These are phyloP conservation scores for Xerocomellus chrysenteron DNA, from an alignment of 768 basidiomycete genomes.

Conservation along the genomic window DNA sequence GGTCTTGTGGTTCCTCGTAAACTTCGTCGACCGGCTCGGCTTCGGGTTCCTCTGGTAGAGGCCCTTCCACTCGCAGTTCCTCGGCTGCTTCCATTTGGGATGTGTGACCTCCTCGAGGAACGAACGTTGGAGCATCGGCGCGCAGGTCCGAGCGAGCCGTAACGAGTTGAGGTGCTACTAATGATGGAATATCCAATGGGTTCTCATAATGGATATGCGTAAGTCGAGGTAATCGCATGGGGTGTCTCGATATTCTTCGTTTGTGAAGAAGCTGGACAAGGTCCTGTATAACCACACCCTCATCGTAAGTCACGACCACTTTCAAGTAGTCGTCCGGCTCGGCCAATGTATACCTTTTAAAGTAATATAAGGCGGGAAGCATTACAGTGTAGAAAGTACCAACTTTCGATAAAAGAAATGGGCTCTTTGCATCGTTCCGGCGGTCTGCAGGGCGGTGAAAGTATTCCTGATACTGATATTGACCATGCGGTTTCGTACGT, in stretches of 20 bases:
- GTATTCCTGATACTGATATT: conserved; percentile 1
- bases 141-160: conserved; percentile 13
- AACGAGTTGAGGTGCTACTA: conserved; percentile 23
- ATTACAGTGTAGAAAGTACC: not conserved
- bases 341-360: conserved; percentile 1
- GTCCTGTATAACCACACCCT: conserved; percentile 3
- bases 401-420: conserved; percentile 5
- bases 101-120: conserved; percentile 1
- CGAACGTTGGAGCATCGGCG: conserved; percentile 14
- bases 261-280: conserved; percentile 27
- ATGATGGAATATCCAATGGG: conserved; percentile 29
- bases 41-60: not conserved
- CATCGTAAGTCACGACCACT: conserved; percentile 8
- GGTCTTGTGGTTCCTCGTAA: conserved; percentile 14
- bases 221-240: conserved; percentile 17
- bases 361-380: not conserved
- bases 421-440: not conserved
- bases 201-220: conserved; percentile 32
- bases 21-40: conserved; percentile 5
- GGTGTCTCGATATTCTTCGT: not conserved
- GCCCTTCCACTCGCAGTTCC: not conserved
- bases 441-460: conserved; percentile 5
- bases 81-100: not conserved
- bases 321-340: conserved; percentile 7
- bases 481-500: conserved; percentile 5